Base-by-base conservation (phyloP, 2,329 filamentous ascomycete genomes). In the Dactylonectria macrodidyma region DNA sequence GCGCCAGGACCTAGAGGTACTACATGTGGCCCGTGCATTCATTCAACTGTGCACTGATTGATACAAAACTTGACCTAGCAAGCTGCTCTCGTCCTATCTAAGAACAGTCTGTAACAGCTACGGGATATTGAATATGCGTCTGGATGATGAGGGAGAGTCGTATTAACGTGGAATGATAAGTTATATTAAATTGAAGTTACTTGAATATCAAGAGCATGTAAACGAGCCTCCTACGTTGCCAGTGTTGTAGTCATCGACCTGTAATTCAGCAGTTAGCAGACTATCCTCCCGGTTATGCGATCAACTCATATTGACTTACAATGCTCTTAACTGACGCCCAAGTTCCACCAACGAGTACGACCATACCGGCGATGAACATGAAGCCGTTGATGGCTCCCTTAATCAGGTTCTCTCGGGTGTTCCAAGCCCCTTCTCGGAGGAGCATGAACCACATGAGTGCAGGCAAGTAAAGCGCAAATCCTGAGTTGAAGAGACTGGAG, bases 291-390 rank as follows among this genome's bases (percentile, higher is more conserved):
- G 3, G 26, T 14, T 6, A 12, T 2, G n/a, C 4, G 12, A 9
- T 30, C 14, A 10, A 26, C 6, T 16, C 19, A 19, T 19, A 19
- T 19, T 12, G 19, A 66, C 64, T 66, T 54, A 66, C 64, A 47
- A 66, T 66, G 30, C 64, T 66, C 44, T 66, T 66, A 24, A 66
- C 48, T 2, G 64, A 66, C 8, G 64, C 64, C 64, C 64, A 66
- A 4, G 64, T 66, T 55, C 64, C 64, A 48, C 64, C 64, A 41
- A 66, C 64, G 8, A 66, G 8, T 26, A 66, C 64, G 36, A 66
- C 64, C 10, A 66, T 10, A 5, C 64, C 64, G 5, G 64, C 64
- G 8, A 62, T 9, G 22, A 66, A n/a, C 64, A 66, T 66, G 33
- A 66, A 66, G n/a, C 64, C 64, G 24, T 66, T 66, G 16, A 66